Conservation (phyloP, 331 rosid genomes). For the Cucumis variabilis region DNA sequence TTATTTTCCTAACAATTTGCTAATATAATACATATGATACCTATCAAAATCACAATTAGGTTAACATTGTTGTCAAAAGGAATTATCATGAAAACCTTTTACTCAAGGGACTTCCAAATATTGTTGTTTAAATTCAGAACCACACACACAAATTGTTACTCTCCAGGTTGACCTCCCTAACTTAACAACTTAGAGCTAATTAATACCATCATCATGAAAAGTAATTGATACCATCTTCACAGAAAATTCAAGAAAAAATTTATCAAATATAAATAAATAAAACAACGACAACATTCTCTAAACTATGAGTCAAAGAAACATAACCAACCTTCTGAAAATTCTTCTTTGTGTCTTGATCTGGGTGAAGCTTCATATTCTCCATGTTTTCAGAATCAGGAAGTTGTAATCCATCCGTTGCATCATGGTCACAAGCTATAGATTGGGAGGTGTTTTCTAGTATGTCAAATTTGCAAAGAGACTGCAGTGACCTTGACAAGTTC, state of each 20-base stretch:
- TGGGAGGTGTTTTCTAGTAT: conserved; percentile 33
- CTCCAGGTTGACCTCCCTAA: not conserved
- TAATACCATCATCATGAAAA: not conserved
- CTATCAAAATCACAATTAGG: too few species aligned
- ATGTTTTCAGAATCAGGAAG: not conserved
- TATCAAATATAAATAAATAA: not conserved
- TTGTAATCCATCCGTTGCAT: not conserved
- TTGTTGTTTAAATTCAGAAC: not conserved
- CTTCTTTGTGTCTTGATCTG: conserved; percentile 49
- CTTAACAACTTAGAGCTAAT: not conserved
- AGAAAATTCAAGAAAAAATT: not conserved
- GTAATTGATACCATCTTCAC: not conserved
- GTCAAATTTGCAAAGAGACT: conserved; percentile 47
- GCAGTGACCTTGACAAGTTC: conserved; percentile 66
- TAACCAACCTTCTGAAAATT: conserved; percentile 89
- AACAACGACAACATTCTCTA: not conserved
- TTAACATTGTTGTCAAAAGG: not conserved
- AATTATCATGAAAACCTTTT: not conserved
- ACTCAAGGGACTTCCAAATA: not conserved
- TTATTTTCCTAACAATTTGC: too few species aligned
- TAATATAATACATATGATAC: too few species aligned
- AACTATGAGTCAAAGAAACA: not conserved
- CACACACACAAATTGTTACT: not conserved
- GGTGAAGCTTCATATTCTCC: conserved; percentile 4
- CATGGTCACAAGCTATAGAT: conserved; percentile 35